Conservation (phyloP, 129 eudicot species). For the Saussurea involucrata region DNA sequence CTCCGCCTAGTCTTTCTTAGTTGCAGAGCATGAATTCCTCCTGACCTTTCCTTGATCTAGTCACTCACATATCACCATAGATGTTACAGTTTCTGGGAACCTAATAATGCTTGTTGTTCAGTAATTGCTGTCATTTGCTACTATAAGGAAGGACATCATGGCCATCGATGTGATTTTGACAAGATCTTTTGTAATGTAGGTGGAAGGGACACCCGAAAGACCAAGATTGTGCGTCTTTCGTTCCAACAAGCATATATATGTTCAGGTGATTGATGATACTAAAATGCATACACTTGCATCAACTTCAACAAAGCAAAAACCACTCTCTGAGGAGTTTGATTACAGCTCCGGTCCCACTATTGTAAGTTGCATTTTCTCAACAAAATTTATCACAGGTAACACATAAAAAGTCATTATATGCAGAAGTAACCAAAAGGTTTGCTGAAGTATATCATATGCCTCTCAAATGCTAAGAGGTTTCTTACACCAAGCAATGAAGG, state of each 20-base stretch:
- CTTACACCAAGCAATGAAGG: too few species aligned
- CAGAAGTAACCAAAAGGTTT: background rate
- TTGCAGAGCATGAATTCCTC: background rate
- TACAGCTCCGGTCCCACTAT: constrained; percentile 79
- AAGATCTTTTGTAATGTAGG: constrained; percentile 28
- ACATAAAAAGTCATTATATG: background rate
- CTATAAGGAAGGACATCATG: background rate
- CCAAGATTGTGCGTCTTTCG: constrained; percentile 90
- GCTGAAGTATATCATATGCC: background rate
- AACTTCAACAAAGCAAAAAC: constrained; percentile 92
- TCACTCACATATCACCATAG: background rate
- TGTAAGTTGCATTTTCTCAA: constrained; percentile 45
- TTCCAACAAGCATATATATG: constrained; percentile 93
- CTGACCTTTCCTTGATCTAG: background rate
- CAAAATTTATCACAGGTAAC: background rate
- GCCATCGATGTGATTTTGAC: background rate
- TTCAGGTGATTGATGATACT: constrained; percentile 89
- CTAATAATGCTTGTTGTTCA: background rate
- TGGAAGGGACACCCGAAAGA: constrained; percentile 93
- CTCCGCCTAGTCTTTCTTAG: too few species aligned
- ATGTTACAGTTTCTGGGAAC: background rate
- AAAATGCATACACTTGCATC: constrained; percentile 98
- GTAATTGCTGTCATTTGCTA: background rate
- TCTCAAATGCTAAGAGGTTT: background rate
- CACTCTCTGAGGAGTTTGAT: constrained; percentile 72